Percentiles rank a stretch among this genome's conserved stretches.
phyloP scores from a whole-genome alignment of 306 rosid species.

The Dryas alaskensis region DNA sequence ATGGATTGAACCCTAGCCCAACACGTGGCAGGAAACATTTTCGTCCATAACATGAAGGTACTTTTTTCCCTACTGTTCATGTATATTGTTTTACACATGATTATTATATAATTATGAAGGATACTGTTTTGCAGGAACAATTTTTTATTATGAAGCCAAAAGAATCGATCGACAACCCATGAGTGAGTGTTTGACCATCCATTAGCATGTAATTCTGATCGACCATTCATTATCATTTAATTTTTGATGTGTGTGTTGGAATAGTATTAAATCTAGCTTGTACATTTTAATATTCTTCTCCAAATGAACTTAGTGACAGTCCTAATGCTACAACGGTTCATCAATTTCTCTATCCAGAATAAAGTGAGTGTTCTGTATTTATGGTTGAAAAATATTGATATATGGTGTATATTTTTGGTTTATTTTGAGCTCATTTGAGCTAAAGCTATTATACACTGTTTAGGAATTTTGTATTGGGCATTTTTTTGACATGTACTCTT shows the following conservation, averaged over 20 bases:
- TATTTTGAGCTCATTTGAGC: neutral
- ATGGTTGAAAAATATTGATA: neutral
- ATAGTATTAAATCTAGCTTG: no score
- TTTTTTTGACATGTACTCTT: conserved; percentile 13
- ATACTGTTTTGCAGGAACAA: conserved; percentile 60
- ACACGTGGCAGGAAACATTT: no score
- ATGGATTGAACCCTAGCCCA: no score
- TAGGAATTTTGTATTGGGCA: neutral
- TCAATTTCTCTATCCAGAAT: conserved; percentile 91
- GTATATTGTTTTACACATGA: neutral
- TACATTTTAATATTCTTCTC: no score
- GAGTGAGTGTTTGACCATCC: no score
- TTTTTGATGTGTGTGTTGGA: no score
- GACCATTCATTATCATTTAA: no score
- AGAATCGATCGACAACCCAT: conserved; percentile 31
- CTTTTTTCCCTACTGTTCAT: neutral
- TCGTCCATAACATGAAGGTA: conserved; percentile 65
- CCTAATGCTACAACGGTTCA: conserved; percentile 34
- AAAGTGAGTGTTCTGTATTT: conserved; percentile 51
- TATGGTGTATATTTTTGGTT: neutral
- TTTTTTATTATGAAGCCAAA: conserved; percentile 81
- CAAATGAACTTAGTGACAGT: no score
- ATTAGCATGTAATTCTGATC: no score
- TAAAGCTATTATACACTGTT: neutral
- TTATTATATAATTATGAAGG: conserved; percentile 1